Base-by-base conservation (phyloP, 768 basidiomycete genomes). In the Imleria badia region DNA sequence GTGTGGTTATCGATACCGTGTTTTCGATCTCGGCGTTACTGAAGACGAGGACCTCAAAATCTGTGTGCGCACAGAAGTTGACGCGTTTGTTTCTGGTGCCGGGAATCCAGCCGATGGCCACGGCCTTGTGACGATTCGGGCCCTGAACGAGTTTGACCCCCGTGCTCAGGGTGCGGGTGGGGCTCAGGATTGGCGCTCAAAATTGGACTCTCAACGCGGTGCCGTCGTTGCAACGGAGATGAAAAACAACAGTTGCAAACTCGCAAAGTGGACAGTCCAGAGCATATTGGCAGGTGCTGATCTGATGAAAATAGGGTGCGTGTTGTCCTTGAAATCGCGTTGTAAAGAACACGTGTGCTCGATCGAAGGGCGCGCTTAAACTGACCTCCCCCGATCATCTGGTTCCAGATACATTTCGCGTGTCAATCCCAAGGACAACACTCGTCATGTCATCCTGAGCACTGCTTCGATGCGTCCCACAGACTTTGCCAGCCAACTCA, bases 231-330 rank as follows among this genome's bases (percentile, higher is more conserved):
- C 97, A 34, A 95, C 93, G 23, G 97, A 99, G 79, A 98, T 98
- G 97, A 99, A 98, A 78, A 99, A 99, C 75, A 99, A 99, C 76
- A 91, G 88, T 63, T 94, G 88, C 76, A 99, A 99, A 72, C 81
- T 99, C 29, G 94, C 95, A 19, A 89, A 96, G 66, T 99, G 96
- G 94, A 87, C 96, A 0, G 91, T 98, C 17, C 94, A 98, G 77
- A 90, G 90, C 67, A 80, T 98, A 36, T 78, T 99, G 34, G 94
- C 97, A 41, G 97, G 97, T 41, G 96, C 94, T 20, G 97, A 98
- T 47, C 75, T 87, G 56, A 89, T 98, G 86, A 99, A 98, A 77
- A 93, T 98, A 68, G 96, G 95, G 93, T 96, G 61, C 54, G 87
- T 80, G 23, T 26, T 42, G 43, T 30, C 20, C 14, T 1, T n/a